Percentiles rank a stretch among this genome's conserved stretches.
Conservation (phyloP, 2,329 filamentous ascomycete species). For the Dactylellina cionopaga region DNA sequence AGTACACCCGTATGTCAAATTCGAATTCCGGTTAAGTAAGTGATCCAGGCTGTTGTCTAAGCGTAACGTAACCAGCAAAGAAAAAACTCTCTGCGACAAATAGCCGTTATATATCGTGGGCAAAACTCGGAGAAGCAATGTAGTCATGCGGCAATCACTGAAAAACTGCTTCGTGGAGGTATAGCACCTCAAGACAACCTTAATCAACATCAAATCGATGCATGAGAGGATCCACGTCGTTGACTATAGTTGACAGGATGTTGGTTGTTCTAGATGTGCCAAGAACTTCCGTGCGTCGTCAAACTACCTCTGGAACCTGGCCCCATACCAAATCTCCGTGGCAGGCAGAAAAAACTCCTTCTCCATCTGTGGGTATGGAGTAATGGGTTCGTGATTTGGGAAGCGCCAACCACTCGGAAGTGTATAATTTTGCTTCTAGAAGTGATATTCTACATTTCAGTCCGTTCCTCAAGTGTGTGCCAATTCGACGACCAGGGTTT, state of each 20-base stretch:
- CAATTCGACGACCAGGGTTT: slow-evolving; percentile 46
- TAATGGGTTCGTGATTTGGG: not conserved
- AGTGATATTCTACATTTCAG: slow-evolving; percentile 13
- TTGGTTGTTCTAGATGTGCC: slow-evolving; percentile 52
- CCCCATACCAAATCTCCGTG: slow-evolving; percentile 44
- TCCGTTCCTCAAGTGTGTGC: slow-evolving; percentile 33
- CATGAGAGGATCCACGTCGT: slow-evolving; percentile 22
- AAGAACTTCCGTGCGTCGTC: slow-evolving; percentile 53
- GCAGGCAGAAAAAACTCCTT: not conserved
- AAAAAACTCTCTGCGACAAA: slow-evolving; percentile 33
- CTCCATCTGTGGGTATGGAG: not conserved
- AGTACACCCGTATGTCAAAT: slow-evolving; percentile 9
- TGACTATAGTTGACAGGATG: slow-evolving; percentile 3
- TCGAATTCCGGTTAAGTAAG: slow-evolving; percentile 50
- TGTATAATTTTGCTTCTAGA: slow-evolving; percentile 24
- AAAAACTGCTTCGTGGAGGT: slow-evolving; percentile 2
- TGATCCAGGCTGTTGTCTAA: slow-evolving; percentile 38
- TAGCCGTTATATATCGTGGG: slow-evolving; percentile 49
- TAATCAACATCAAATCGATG: slow-evolving; percentile 12
- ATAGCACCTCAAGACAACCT: slow-evolving; percentile 1
- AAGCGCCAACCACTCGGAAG: slow-evolving; percentile 4
- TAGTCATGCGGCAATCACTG: slow-evolving; percentile 49
- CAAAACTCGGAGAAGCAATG: slow-evolving; percentile 36
- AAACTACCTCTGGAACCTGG: no score
- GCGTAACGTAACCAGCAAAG: slow-evolving; percentile 32